These are phyloP conservation scores for Pestalotiopsis sp. DNA, from an alignment of 2,329 filamentous ascomycete genomes.

Conservation along the genomic window DNA sequence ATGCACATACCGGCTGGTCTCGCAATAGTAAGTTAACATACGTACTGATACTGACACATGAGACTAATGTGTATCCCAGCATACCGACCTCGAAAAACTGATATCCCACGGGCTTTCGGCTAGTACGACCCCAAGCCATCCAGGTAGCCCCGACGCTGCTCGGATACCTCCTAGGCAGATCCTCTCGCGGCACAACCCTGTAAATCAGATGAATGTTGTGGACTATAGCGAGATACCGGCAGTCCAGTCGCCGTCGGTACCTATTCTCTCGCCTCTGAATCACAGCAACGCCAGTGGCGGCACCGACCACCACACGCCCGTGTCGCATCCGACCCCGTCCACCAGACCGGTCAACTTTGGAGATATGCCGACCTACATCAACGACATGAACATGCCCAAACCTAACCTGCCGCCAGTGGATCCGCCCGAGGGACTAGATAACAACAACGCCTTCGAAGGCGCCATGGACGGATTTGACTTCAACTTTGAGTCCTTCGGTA, in stretches of 20 bases:
- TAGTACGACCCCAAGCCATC: slow-evolving; percentile 29
- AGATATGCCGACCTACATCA: slow-evolving; percentile 19
- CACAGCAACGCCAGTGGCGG: slow-evolving; percentile 4
- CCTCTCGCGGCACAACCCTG: slow-evolving; percentile 24
- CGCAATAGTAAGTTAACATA: slow-evolving; percentile 40
- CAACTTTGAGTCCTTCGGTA: slow-evolving; percentile 45
- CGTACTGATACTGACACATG: background rate
- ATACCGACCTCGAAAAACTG: slow-evolving; percentile 50
- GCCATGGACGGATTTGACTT: slow-evolving; percentile 47
- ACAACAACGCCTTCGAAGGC: slow-evolving; percentile 53
- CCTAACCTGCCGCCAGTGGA: slow-evolving; percentile 29
- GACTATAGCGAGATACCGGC: slow-evolving; percentile 31
- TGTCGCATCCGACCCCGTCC: slow-evolving; percentile 16
- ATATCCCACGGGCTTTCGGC: slow-evolving; percentile 44
- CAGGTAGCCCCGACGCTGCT: slow-evolving; percentile 28
- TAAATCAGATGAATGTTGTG: slow-evolving; percentile 30
- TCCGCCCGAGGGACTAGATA: slow-evolving; percentile 39
- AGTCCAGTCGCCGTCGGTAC: slow-evolving; percentile 24
- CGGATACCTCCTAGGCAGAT: slow-evolving; percentile 23
- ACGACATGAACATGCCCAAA: slow-evolving; percentile 28
- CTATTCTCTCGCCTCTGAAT: slow-evolving; percentile 23
- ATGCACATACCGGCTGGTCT: slow-evolving; percentile 51
- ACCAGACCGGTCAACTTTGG: slow-evolving; percentile 24
- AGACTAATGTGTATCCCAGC: slow-evolving; percentile 26
- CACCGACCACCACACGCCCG: slow-evolving; percentile 14